Percentiles rank a stretch among this genome's conserved stretches.
phyloP scores from a whole-genome alignment of 768 basidiomycete genomes.

The Xanthoconium stramineum region DNA sequence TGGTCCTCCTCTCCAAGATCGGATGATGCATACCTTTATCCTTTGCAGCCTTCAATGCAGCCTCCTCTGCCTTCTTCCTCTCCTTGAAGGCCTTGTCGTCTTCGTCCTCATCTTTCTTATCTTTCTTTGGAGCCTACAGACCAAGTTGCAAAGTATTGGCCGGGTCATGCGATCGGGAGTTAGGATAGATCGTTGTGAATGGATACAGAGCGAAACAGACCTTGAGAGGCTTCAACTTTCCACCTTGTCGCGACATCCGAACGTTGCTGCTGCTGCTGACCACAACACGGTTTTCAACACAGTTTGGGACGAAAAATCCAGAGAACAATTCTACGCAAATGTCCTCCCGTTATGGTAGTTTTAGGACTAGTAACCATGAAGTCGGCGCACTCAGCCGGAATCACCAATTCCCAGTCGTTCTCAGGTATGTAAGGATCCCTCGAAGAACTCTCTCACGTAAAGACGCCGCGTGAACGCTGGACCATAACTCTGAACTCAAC shows the following conservation, averaged over 20 bases:
- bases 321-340: background rate
- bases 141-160: no score
- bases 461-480: no score
- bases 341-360: conserved; percentile 5
- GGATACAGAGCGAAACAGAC: conserved; percentile 25
- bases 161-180: background rate
- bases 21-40: conserved; percentile 55
- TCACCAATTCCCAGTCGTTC: no score
- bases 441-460: background rate
- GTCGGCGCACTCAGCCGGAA: no score
- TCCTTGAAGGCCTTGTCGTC: conserved; percentile 73
- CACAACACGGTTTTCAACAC: no score
- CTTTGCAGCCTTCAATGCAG: conserved; percentile 66
- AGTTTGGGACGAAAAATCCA: conserved; percentile 2
- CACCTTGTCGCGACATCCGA: conserved; percentile 60
- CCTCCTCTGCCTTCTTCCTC: conserved; percentile 72
- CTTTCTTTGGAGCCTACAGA: conserved; percentile 77
- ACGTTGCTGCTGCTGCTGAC: conserved; percentile 1
- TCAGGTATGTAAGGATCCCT: no score
- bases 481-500: background rate
- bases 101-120: conserved; percentile 66
- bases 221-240: conserved; percentile 88
- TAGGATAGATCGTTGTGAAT: background rate
- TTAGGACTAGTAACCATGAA: no score
- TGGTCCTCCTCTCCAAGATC: background rate